Evolutionary conservation across 352 stramenopile species (phyloP).

Genomic region (Thraustotheca clavata): DNA sequence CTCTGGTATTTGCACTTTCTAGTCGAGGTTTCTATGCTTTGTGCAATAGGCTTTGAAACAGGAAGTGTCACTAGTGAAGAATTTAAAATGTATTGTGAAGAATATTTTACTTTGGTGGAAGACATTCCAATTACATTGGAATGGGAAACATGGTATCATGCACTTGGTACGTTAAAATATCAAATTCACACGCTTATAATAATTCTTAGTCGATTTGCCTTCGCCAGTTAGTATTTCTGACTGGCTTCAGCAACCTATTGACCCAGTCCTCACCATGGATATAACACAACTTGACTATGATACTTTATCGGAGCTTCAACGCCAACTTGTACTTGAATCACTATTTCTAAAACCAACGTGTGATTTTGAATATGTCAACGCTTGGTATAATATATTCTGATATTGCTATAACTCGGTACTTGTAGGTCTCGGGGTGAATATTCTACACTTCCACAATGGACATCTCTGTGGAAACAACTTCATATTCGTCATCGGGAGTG

Average conservation of each 20-base stretch:
- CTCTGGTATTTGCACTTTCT: too few species aligned
- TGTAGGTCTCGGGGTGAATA: not conserved
- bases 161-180: not conserved
- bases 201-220: not conserved
- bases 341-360: not conserved
- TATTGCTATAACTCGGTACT: not conserved
- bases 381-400: not conserved
- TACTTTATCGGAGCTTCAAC: not conserved
- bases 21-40: not conserved
- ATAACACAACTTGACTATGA: not conserved
- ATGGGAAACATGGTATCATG: not conserved
- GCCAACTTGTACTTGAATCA: not conserved
- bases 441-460: not conserved
- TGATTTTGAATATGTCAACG: not conserved
- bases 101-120: constrained; percentile 16
- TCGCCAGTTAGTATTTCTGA: not conserved
- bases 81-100: not conserved
- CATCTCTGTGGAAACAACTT: not conserved
- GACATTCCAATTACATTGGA: constrained; percentile 1
- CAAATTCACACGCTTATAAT: not conserved
- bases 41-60: not conserved
- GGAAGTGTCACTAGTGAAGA: constrained; percentile 12
- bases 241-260: not conserved
- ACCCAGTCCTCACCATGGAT: not conserved
- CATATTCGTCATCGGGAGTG: not conserved